Evolutionary conservation across 2,329 filamentous ascomycete species (phyloP), one percentile per base, ranked within the genome.

Genomic region (Pseudocercospora eumusae): DNA sequence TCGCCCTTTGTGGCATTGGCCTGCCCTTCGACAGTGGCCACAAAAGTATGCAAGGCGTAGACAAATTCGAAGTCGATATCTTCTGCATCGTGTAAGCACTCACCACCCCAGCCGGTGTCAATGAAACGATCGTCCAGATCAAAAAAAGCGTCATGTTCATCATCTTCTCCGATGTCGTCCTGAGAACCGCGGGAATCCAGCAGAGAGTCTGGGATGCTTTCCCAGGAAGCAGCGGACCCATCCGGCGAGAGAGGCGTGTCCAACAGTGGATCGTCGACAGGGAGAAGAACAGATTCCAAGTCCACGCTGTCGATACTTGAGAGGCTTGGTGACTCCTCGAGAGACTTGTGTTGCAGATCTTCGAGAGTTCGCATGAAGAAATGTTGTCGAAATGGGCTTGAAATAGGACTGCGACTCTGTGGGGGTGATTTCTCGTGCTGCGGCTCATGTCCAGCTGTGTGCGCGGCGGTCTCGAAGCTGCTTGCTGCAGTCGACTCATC

Each of bases 11-110:
- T 96, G 62, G 95, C 95, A 81, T 98, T 99, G 65, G 95, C 95
- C 78, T 99, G 95, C 27, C 95, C 95, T 78, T 99, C 95, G 54
- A 99, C 95, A 0, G 95, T 98, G 27, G 95, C 95, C 67, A 97
- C 91, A 73, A 99, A 99, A 2, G 93, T 99, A 76, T 98, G 95
- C 62, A 99, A 83, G 27, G 95, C 95, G 80, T 99, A 99, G 64
- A 99, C 95, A 79, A 98, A 98, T 76, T 98, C 93, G 81, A 99
- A 98, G 83, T 99, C 95, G 78, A 99, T 99, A 74, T 99, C 95
- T 85, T 99, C 95, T 98, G 82, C 77, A 78, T 88, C 84, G 84
- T 86, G 90, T 96, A 92, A 96, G 92, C 88, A 89, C 81, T 90
- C 85, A 79, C 84, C 84, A 76, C 83, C 87, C 88, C 88, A 93